phyloP scores from a whole-genome alignment of 2,329 filamentous ascomycete genomes.

The Clarireedia paspali region DNA sequence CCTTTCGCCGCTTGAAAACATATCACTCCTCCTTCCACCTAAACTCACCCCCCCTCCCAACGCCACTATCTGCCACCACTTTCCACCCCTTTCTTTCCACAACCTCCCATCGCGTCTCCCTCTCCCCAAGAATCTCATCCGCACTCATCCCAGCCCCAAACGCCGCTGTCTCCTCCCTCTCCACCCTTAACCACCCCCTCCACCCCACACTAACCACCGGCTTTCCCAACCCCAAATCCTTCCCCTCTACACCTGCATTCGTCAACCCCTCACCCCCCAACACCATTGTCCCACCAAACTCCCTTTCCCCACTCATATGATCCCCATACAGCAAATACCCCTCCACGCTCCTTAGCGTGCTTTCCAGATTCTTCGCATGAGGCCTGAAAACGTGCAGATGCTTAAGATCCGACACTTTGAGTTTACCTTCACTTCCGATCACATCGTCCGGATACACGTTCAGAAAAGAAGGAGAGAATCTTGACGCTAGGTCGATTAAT shows the following conservation, averaged over 20 bases:
- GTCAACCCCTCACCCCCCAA: slow-evolving; percentile 16
- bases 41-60: slow-evolving; percentile 11
- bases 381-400: slow-evolving; percentile 27
- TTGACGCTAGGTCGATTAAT: slow-evolving; percentile 46
- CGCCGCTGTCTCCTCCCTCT: slow-evolving; percentile 15
- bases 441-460: background rate
- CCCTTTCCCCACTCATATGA: slow-evolving; percentile 22
- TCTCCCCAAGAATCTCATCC: slow-evolving; percentile 25
- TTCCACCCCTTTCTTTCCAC: slow-evolving; percentile 22
- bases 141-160: slow-evolving; percentile 24
- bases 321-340: slow-evolving; percentile 25
- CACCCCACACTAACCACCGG: slow-evolving; percentile 18
- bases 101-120: slow-evolving; percentile 15
- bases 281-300: slow-evolving; percentile 25
- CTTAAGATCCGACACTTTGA: slow-evolving; percentile 12
- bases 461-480: slow-evolving; percentile 42
- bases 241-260: slow-evolving; percentile 6
- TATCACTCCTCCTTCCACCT: background rate
- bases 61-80: slow-evolving; percentile 15
- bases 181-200: slow-evolving; percentile 28
- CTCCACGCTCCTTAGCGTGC: slow-evolving; percentile 21
- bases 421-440: background rate
- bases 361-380: slow-evolving; percentile 13
- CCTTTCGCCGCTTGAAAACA: no score
- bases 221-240: slow-evolving; percentile 3